Evolutionary conservation across 2,329 filamentous ascomycete genomes (phyloP), one percentile per base, ranked within the genome.

Genomic region (Catunica adiposa): DNA sequence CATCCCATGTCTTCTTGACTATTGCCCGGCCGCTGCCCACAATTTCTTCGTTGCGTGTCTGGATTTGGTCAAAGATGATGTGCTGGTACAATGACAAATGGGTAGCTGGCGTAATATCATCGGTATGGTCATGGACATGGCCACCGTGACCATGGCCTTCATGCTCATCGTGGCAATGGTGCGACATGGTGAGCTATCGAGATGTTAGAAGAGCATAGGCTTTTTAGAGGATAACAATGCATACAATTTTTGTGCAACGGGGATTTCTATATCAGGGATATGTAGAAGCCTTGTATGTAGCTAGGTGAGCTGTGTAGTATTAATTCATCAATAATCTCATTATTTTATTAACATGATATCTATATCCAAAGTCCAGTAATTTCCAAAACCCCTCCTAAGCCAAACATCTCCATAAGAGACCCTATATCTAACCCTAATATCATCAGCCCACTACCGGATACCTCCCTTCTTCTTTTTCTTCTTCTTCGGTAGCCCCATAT

Each of bases 71-170:
- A 70, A 97, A 96, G 67, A 89, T 80, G 68, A 98, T 89, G 66
- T 95, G 85, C 61, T 86, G 81, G 72, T 96, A 97, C 37, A 98
- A 81, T 44, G 89, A 88, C 63, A 83, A 84, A 69, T 97, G 90
- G 15, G 96, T 75, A 1, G 89, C 90, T 0, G 92, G 92, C 1
- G 86, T 89, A 63, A 95, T 80, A 72, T 97, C 90, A 71, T 97
- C 86, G 50, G 79, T 83, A 70, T 96, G 90, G 68, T 95, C 89
- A 67, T 96, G 89, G 62, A 81, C 73, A 61, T 73, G 70, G 60
- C 72, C 71, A 56, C 68, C 73, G 62, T 76, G 71, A 60, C 73
- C 70, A 60, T 79, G 75, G 59, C 71, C 65, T 23, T 64, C 65
- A 62, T 76, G 73, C 60, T 77, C 74, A 60, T 75, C 70, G 65